Base-by-base conservation (phyloP, 163 green algal species). In the Chlorella variabilis region DNA sequence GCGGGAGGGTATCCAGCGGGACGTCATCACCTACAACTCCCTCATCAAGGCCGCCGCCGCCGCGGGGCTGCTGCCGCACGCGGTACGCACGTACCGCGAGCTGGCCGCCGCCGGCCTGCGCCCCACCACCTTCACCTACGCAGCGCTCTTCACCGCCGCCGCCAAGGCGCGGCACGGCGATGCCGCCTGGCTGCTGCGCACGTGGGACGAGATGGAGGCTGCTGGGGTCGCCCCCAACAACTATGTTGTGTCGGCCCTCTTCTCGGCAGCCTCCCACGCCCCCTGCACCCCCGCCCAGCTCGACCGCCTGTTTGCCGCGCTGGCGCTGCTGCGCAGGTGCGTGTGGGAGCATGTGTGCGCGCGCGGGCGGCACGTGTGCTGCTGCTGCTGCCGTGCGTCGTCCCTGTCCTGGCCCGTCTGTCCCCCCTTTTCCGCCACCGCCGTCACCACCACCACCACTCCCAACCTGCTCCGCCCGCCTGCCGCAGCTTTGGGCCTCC, bases 221-320 rank as follows among this genome's bases (percentile, higher is more conserved):
- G 25, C 25, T 17, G 58, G 38, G 0, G 48, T 89, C 3, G n/a
- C 65, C 48, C 77, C 77, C 54, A 91, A 91, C 78, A 74, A 83
- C 38, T 76, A 87, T 33, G 81, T 90, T 7, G 23, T 91, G 25
- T 84, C 77, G 21, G 63, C 86, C 3, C 88, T 92, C 71, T 88
- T 91, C 63, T 71, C 77, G 18, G 87, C 88, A 15, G 51, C 61
- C 63, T 82, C 65, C 11, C 54, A 59, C 49, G 58, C 67, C 17
- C 41, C 80, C 41, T 80, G 85, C 61, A 68, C 78, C 36, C 45
- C 75, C 34, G 49, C 56, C 1, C 77, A 92, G 63, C 67, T 85
- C 0, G 80, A 90, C 21, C 38, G 56, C 9, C 70, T 89, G 9
- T 86, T 91, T 73, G 71, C 38, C 1, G 56, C 61, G 25, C 54